phyloP scores from a whole-genome alignment of 1,284 basidiomycete species.

The Ustilago sp. region DNA sequence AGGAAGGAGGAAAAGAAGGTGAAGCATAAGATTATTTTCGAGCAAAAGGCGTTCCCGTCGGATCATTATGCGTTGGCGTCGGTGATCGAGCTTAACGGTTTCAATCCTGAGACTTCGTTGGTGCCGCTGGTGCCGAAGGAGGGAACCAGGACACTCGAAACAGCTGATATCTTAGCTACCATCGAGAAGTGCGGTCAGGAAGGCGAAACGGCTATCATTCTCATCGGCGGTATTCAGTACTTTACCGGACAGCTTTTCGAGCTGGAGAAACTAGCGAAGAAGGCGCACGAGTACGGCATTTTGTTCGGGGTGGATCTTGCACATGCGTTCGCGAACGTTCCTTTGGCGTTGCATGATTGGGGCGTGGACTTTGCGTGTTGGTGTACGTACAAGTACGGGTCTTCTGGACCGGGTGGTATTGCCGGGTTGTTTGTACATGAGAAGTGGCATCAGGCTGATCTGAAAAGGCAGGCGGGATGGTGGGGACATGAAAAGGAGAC shows the following conservation, averaged over 20 bases:
- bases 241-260: constrained; percentile 98
- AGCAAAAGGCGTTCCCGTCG: constrained; percentile 92
- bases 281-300: constrained; percentile 81
- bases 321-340: constrained; percentile 93
- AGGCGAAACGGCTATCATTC: constrained; percentile 61
- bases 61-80: constrained; percentile 97
- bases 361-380: constrained; percentile 85
- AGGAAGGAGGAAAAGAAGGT: constrained; percentile 35
- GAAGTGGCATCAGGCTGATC: constrained; percentile 72
- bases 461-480: constrained; percentile 87
- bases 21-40: constrained; percentile 92
- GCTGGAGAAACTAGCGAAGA: constrained; percentile 83
- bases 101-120: constrained; percentile 80
- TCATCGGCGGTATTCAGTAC: constrained; percentile 76
- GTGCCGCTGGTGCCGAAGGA: constrained; percentile 82
- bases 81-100: constrained; percentile 83
- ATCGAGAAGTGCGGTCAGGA: constrained; percentile 73
- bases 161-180: constrained; percentile 85
- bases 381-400: constrained; percentile 79
- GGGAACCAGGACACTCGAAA: constrained; percentile 87
- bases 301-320: constrained; percentile 96
- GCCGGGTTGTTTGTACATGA: constrained; percentile 91
- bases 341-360: constrained; percentile 90
- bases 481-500: constrained; percentile 92
- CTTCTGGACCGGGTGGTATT: constrained; percentile 93